Base-by-base conservation (phyloP, 345 rosid genomes). In the Eucalyptus cloeziana region DNA sequence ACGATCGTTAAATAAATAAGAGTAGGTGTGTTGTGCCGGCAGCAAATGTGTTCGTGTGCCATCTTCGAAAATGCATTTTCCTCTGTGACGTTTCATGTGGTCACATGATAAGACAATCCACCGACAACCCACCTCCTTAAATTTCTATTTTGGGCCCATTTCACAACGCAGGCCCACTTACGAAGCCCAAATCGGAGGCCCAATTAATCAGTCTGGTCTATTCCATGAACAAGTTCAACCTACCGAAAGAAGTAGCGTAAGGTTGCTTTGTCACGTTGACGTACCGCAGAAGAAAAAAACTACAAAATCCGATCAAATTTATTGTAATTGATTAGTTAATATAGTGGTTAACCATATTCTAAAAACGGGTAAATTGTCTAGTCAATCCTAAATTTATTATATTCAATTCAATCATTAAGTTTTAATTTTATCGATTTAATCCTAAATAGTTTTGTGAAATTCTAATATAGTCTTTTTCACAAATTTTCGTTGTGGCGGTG, bases 401-500 rank as follows among this genome's bases (percentile, higher is more conserved):
- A 56, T 56, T 10, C 62, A 10, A 56, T 56, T 56, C 6, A 24
- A 10, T 56, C 0, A 22, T 25, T 24, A 56, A 4, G 0, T 56
- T 56, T 24, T 0, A 25, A 56, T 56, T 56, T 56, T 56, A 1
- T 56, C 6, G 24, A 56, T 56, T 9, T 24, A 4, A 5, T 24
- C 2, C 1, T 56, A 56, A 56, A 56, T 56, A 22, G 0, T 24
- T 56, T 0, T 10, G 6, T 56, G 13, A 56, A 56, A 56, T 56
- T 56, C 3, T 13, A 56, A 56, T 56, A 1, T 24, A 56, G 13
- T 24, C 62, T 56, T 56, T 51, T 56, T 56, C 13, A 56, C 62
- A 22, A 54, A 24, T 22, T 56, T 22, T 56, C 30, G 1, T 0
- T 56, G 13, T 56, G 62, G 30, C 3, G 0, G 0, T 56, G 30